phyloP scores from a whole-genome alignment of 345 rosid genomes.

The Draba incana region DNA sequence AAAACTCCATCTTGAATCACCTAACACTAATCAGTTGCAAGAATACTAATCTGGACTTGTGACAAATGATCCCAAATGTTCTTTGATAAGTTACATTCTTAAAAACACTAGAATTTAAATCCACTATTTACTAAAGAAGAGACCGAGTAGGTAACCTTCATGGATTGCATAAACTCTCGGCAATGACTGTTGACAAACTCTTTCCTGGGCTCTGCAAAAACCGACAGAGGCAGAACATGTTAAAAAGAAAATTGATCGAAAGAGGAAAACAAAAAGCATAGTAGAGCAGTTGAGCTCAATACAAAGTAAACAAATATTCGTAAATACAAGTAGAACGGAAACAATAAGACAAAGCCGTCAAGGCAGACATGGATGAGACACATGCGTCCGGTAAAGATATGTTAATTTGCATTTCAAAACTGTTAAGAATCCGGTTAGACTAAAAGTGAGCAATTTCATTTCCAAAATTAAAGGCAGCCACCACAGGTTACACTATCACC shows the following conservation, averaged over 20 bases:
- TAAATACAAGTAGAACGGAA: constrained; percentile 3
- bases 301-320: background rate
- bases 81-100: no score
- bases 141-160: no score
- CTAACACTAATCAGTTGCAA: no score
- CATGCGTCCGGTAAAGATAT: background rate
- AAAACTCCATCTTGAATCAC: no score
- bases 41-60: no score
- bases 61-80: no score
- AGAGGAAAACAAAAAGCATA: constrained; percentile 1
- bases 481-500: constrained; percentile 2
- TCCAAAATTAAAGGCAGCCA: background rate
- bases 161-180: no score
- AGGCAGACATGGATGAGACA: constrained; percentile 17
- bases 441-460: constrained; percentile 1
- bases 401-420: background rate
- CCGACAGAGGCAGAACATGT: background rate
- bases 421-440: background rate
- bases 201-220: constrained; percentile 53
- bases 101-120: no score
- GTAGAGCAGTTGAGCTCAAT: background rate
- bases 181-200: no score
- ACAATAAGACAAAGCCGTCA: background rate
- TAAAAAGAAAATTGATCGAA: background rate
- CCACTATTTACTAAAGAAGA: no score